Percentiles rank a stretch among this genome's conserved stretches.
phyloP scores from a whole-genome alignment of 2,329 filamentous ascomycete genomes.

The Arthrocladium fulminans region DNA sequence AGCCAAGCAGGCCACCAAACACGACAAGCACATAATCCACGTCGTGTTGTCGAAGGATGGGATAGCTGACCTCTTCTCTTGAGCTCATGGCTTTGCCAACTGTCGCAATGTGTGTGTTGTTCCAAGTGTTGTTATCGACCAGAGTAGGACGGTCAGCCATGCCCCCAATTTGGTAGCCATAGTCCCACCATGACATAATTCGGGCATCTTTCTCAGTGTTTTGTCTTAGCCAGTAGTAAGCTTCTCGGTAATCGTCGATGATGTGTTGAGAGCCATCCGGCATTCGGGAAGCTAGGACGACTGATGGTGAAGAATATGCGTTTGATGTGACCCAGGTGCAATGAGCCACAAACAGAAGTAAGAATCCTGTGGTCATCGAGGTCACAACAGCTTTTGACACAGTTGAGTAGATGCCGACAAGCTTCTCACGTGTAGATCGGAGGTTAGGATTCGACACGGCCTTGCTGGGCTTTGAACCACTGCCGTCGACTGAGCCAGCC shows the following conservation, averaged over 20 bases:
- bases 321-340: conserved; percentile 99
- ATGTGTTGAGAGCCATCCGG: conserved; percentile 96
- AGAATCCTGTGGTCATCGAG: conserved; percentile 63
- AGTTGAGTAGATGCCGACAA: conserved; percentile 73
- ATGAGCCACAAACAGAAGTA: conserved; percentile 89
- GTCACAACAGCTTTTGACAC: conserved; percentile 74
- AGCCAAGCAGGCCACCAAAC: conserved; percentile 89
- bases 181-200: conserved; percentile 99
- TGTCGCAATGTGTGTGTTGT: conserved; percentile 98
- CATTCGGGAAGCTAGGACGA: conserved; percentile 83
- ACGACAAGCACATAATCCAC: conserved; percentile 98
- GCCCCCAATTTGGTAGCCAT: conserved; percentile 98
- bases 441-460: conserved; percentile 52
- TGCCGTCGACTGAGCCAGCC: conserved; percentile 26
- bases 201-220: conserved; percentile 93
- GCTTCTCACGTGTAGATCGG: conserved; percentile 60
- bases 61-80: conserved; percentile 93
- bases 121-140: conserved; percentile 99
- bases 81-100: conserved; percentile 99
- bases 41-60: conserved; percentile 96
- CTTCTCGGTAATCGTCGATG: conserved; percentile 98
- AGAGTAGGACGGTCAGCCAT: conserved; percentile 97
- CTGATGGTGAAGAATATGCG: conserved; percentile 95
- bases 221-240: conserved; percentile 98
- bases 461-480: conserved; percentile 39